Conservation (phyloP, 345 rosid genomes). For the Camelina neglecta region DNA sequence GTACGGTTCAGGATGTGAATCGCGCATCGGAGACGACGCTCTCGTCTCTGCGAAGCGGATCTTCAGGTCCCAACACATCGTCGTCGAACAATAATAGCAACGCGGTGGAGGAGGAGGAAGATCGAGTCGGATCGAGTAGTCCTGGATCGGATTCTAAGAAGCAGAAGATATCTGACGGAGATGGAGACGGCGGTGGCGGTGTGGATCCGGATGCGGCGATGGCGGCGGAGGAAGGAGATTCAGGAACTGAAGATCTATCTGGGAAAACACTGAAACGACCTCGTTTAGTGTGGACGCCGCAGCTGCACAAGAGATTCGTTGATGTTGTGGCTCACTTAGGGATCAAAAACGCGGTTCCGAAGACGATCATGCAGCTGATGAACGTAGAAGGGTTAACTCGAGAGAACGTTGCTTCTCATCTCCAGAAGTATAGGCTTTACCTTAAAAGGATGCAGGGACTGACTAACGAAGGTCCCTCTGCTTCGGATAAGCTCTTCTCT, state of each 20-base stretch:
- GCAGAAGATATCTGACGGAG: conserved; percentile 57
- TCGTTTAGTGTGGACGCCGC: conserved; percentile 97
- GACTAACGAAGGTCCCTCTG: conserved; percentile 59
- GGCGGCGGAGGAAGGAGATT: conserved; percentile 75
- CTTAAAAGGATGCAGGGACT: conserved; percentile 89
- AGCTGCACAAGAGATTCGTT: conserved; percentile 93
- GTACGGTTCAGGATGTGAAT: conserved; percentile 65
- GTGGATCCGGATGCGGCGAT: conserved; percentile 52
- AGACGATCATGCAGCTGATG: conserved; percentile 99
- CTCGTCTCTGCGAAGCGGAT: conserved; percentile 53
- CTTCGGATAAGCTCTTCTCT: conserved; percentile 81
- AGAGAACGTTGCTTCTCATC: conserved; percentile 94
- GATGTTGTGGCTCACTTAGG: conserved; percentile 92
- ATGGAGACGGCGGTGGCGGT: conserved; percentile 10
- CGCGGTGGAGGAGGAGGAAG: conserved; percentile 50
- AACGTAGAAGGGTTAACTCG: conserved; percentile 94
- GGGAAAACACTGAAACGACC: conserved; percentile 73
- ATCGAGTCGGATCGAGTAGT: conserved; percentile 59
- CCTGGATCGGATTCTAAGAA: conserved; percentile 69
- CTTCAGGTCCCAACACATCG: conserved; percentile 25
- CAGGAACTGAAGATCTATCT: conserved; percentile 69
- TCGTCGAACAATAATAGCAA: conserved; percentile 41
- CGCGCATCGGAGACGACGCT: conserved; percentile 75
- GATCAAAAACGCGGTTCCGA: conserved; percentile 92
- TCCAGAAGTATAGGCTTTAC: conserved; percentile 91